A percentile compares a stretch with the other conserved stretches of the same genome.
Evolutionary conservation across 2,329 filamentous ascomycete species (phyloP).

Genomic region (Cylindrodendrum hubeiense): DNA sequence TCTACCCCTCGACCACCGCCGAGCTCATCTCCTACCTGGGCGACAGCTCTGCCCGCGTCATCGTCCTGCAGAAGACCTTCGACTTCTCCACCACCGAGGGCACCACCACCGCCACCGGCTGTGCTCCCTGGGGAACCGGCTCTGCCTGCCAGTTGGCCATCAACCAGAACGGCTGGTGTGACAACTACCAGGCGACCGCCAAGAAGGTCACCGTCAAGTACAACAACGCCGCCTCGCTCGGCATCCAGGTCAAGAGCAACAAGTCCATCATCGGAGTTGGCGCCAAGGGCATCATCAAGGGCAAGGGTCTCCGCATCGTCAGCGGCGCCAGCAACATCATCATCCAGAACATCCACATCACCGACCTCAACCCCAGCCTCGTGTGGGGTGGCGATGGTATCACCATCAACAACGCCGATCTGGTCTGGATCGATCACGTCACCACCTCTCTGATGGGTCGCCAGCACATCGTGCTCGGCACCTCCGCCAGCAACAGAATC

Average conservation of each 20-base stretch:
- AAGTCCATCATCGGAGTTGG: slow-evolving; percentile 69
- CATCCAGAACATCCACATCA: slow-evolving; percentile 70
- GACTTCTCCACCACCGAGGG: slow-evolving; percentile 70
- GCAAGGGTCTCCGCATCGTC: slow-evolving; percentile 66
- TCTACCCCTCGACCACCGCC: slow-evolving; percentile 64
- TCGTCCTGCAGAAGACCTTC: slow-evolving; percentile 68
- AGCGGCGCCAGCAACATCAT: slow-evolving; percentile 66
- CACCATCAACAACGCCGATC: slow-evolving; percentile 60
- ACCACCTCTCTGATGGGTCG: slow-evolving; percentile 70
- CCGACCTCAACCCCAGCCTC: slow-evolving; percentile 67
- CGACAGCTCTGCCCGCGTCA: slow-evolving; percentile 65
- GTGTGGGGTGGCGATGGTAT: slow-evolving; percentile 73
- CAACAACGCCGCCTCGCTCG: slow-evolving; percentile 64
- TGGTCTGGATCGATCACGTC: slow-evolving; percentile 66
- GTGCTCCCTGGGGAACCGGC: slow-evolving; percentile 68
- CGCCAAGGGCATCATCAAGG: slow-evolving; percentile 65
- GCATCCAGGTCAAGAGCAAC: slow-evolving; percentile 67
- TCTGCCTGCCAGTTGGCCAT: slow-evolving; percentile 69
- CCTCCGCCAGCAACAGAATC: slow-evolving; percentile 64
- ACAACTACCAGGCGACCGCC: slow-evolving; percentile 66
- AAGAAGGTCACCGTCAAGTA: slow-evolving; percentile 59
- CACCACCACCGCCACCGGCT: slow-evolving; percentile 63
- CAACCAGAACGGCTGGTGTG: slow-evolving; percentile 70
- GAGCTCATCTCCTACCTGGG: slow-evolving; percentile 71
- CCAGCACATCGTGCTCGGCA: slow-evolving; percentile 71